Evolutionary conservation across 768 basidiomycete genomes (phyloP), one percentile per base, ranked within the genome.

Genomic region (Melanogaster broomeanus): DNA sequence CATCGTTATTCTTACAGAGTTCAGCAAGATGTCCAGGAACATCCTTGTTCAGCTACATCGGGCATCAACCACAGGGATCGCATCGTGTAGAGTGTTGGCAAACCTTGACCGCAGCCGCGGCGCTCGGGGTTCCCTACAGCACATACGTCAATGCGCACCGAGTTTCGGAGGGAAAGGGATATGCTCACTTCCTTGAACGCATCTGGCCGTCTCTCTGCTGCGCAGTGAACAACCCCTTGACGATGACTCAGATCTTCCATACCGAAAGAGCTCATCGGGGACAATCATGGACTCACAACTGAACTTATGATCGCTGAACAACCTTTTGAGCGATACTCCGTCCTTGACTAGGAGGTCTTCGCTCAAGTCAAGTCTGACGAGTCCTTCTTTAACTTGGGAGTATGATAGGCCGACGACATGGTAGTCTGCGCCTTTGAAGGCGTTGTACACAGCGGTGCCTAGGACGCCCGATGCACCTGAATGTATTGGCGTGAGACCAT

Each of bases 141-240:
- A 41, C 11, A 30, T 10, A 30, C 30, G 37, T 45, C 27, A 13
- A 48, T 55, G 33, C 24, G 31, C 21, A 31, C 11, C 27, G 10
- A 31, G 31, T 3, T 13, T 38, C 5, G 0, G 35, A 12, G 31
- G 15, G 7, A 22, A 10, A 9, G 31, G 37, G 22, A 38, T 3
- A 34, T 30, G 66, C 78, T 44, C 56, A 90, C 93, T 74, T 88
- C 88, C 68, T 96, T 92, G 49, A 93, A 94, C 12, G 92, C 89
- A 64, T 98, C 94, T 5, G 95, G 93, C 39, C 94, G 76, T 54
- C 96, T 74, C 71, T 98, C 95, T 2, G 96, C 96, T 13, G 96
- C 96, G 62, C 94, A 97, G 64, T 98, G 96, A 15, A 98, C 84
- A 34, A 98, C 83, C 84, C 88, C 87, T 88, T 63, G 60, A 38